Conservation (phyloP, 192 early-diverging fungal species). For the Linnemannia schmuckeri region DNA sequence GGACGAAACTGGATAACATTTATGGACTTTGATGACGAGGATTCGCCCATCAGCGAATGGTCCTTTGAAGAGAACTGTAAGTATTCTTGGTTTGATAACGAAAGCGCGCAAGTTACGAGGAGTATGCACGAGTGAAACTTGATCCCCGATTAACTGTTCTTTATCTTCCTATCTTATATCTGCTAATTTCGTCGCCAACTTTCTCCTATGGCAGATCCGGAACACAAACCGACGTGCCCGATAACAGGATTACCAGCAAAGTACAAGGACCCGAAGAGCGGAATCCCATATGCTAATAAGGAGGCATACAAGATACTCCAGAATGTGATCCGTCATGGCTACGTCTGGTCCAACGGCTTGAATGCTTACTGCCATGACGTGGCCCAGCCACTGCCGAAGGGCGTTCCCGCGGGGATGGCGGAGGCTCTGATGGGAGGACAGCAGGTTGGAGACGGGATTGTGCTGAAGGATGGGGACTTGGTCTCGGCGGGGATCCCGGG, state of each 20-base stretch:
- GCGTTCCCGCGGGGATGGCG: slow-evolving; percentile 52
- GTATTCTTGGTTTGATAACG: neutral
- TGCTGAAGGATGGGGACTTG: slow-evolving; percentile 49
- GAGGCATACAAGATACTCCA: slow-evolving; percentile 68
- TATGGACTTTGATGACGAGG: slow-evolving; percentile 44
- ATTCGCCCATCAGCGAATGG: slow-evolving; percentile 37
- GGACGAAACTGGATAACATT: slow-evolving; percentile 64
- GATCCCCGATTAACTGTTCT: neutral
- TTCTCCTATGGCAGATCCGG: slow-evolving; percentile 30
- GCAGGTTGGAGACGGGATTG: slow-evolving; percentile 48
- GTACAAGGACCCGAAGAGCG: slow-evolving; percentile 70
- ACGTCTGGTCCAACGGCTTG: slow-evolving; percentile 66
- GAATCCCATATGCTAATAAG: slow-evolving; percentile 71
- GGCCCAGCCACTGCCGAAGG: slow-evolving; percentile 43
- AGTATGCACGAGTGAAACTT: neutral
- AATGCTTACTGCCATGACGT: slow-evolving; percentile 57
- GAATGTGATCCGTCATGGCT: slow-evolving; percentile 60
- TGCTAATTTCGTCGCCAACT: neutral
- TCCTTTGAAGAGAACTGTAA: slow-evolving; percentile 44
- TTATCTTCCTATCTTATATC: neutral
- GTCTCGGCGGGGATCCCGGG: slow-evolving; percentile 41
- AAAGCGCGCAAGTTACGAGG: neutral
- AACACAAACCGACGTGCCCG: slow-evolving; percentile 60
- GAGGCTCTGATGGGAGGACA: slow-evolving; percentile 50
- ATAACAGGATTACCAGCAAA: slow-evolving; percentile 72